Conservation (phyloP, 495 filamentous ascomycete species). For the Barbatosphaeria neglecta region DNA sequence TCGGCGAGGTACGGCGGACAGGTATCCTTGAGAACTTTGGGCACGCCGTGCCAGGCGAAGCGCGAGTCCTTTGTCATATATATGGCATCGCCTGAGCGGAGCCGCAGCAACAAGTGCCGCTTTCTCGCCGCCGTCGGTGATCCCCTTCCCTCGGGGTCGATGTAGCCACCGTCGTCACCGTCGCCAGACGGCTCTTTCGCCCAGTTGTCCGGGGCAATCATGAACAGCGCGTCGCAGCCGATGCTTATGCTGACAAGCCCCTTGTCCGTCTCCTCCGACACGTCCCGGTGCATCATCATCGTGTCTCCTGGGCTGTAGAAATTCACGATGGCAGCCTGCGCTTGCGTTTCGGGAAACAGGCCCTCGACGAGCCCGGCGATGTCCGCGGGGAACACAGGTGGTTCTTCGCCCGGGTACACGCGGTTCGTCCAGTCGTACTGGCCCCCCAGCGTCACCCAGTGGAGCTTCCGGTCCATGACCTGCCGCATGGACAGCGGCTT, state of each 20-base stretch:
- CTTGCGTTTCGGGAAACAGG: conserved; percentile 57
- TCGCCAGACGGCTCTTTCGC: conserved; percentile 25
- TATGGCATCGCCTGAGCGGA: conserved; percentile 70
- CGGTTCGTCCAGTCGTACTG: conserved; percentile 93
- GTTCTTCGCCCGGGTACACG: conserved; percentile 52
- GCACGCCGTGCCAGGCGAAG: conserved; percentile 91
- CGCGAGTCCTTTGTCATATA: conserved; percentile 69
- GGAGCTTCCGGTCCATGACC: conserved; percentile 63
- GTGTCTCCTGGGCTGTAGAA: conserved; percentile 81
- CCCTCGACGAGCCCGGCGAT: conserved; percentile 49
- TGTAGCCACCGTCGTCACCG: no score
- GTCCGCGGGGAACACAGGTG: conserved; percentile 67
- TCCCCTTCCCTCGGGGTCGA: no score
- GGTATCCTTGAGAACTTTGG: conserved; percentile 62
- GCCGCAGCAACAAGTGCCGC: conserved; percentile 47
- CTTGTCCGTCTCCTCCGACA: conserved; percentile 65
- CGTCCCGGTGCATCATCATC: conserved; percentile 79
- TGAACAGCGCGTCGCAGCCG: conserved; percentile 79
- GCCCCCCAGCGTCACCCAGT: conserved; percentile 86
- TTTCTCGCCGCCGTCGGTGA: conserved; percentile 12
- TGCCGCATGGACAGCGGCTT: conserved; percentile 53
- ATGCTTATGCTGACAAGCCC: conserved; percentile 76
- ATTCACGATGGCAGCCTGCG: conserved; percentile 87
- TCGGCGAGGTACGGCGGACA: conserved; percentile 62
- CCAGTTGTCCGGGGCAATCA: conserved; percentile 38